Conservation (phyloP, 2,329 filamentous ascomycete genomes). For the Westerdykella sp. region DNA sequence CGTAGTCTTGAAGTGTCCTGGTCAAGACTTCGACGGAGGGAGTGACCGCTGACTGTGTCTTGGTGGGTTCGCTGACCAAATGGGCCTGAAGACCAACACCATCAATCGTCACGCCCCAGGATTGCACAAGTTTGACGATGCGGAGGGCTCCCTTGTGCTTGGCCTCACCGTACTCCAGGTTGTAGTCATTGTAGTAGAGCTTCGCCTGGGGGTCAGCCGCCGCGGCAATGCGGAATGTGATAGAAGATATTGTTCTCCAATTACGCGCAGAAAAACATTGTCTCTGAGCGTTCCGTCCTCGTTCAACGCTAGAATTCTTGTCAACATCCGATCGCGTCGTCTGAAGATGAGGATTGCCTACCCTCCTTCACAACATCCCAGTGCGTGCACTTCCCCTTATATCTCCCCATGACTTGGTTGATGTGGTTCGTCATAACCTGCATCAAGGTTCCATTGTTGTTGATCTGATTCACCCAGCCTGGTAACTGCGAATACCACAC, state of each 20-base stretch:
- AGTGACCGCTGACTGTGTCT: conserved; percentile 35
- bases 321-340: neutral
- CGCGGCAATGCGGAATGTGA: conserved; percentile 54
- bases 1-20: conserved; percentile 47
- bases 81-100: conserved; percentile 61
- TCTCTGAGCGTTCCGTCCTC: conserved; percentile 52
- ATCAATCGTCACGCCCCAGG: conserved; percentile 47
- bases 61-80: conserved; percentile 48
- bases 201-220: conserved; percentile 53
- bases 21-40: conserved; percentile 44
- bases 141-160: conserved; percentile 34
- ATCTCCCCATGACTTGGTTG: conserved; percentile 30
- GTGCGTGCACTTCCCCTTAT: conserved; percentile 33
- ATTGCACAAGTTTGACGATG: conserved; percentile 37
- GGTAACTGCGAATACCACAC: conserved; percentile 38
- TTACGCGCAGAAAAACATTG: conserved; percentile 50
- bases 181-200: conserved; percentile 61
- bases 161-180: conserved; percentile 51
- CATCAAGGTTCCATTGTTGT: conserved; percentile 33
- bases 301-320: conserved; percentile 40
- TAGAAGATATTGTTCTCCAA: conserved; percentile 52
- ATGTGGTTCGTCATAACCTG: conserved; percentile 37
- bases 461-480: conserved; percentile 30
- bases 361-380: conserved; percentile 38
- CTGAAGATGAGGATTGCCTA: neutral